A percentile compares a stretch with the other conserved stretches of the same genome.
Conservation (phyloP, 257 asterid species). For the Nicotiana paniculata region DNA sequence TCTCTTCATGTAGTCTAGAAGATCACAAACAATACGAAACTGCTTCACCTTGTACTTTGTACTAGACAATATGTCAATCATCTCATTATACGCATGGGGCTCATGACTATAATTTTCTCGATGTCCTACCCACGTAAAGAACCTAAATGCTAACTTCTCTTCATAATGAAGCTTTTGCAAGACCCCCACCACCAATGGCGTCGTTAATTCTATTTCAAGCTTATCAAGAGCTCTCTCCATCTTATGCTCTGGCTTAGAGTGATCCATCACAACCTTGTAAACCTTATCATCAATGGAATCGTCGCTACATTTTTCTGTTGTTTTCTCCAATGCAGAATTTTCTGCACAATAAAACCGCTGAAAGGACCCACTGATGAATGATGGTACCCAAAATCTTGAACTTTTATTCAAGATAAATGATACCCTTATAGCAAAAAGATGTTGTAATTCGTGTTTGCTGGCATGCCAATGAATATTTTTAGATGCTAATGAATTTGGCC, state of each 20-base stretch:
- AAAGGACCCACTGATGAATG: constrained; percentile 7
- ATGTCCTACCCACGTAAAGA: constrained; percentile 79
- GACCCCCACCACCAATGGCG: constrained; percentile 64
- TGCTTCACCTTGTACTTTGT: constrained; percentile 87
- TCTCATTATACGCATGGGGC: constrained; percentile 60
- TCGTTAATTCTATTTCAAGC: constrained; percentile 44
- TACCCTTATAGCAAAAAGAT: neutral
- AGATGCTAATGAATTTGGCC: neutral
- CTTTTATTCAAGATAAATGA: neutral
- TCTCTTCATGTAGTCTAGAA: constrained; percentile 83
- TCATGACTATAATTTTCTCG: constrained; percentile 65
- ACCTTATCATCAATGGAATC: constrained; percentile 45
- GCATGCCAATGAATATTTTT: neutral
- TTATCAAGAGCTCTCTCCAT: constrained; percentile 78
- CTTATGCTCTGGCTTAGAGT: constrained; percentile 55
- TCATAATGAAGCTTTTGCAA: constrained; percentile 59
- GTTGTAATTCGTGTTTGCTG: neutral
- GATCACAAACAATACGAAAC: constrained; percentile 76
- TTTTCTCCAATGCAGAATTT: constrained; percentile 21
- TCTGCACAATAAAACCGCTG: constrained; percentile 37
- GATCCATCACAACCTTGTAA: constrained; percentile 49
- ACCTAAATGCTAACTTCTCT: constrained; percentile 79
- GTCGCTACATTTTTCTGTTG: constrained; percentile 14
- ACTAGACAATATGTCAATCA: constrained; percentile 79
- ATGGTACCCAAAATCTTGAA: constrained; percentile 11